A percentile compares a stretch with the other conserved stretches of the same genome.
Conservation (phyloP, 2,329 filamentous ascomycete species). For the Alternaria sp. region DNA sequence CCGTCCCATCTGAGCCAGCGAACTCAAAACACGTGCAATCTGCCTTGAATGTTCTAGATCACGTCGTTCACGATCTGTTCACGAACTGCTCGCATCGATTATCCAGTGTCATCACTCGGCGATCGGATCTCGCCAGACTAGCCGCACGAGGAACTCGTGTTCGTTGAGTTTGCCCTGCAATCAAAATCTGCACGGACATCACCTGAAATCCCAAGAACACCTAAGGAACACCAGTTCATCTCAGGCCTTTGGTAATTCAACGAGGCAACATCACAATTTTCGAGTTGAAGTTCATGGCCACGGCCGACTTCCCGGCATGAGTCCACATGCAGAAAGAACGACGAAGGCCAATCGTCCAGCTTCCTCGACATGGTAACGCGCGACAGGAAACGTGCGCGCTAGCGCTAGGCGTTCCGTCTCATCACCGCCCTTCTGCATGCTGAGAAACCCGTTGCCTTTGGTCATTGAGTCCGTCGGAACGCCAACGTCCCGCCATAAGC, state of each 20-base stretch:
- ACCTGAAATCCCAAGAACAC: too few relatives aligned
- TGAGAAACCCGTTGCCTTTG: neutral
- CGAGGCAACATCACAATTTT: neutral
- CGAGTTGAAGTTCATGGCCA: neutral
- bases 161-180: neutral
- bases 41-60: neutral
- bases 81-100: neutral
- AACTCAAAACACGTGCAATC: neutral
- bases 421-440: neutral
- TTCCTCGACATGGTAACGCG: neutral
- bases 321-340: neutral
- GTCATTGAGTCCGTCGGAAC: neutral
- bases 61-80: neutral
- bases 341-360: neutral
- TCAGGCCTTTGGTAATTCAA: neutral
- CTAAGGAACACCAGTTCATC: neutral
- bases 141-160: neutral
- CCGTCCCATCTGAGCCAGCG: neutral
- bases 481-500: neutral
- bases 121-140: neutral
- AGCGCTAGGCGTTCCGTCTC: neutral
- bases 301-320: neutral
- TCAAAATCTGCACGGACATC: neutral
- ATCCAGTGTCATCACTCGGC: neutral
- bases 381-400: neutral